Evolutionary conservation across 2,329 filamentous ascomycete species (phyloP).

Genomic region (Aspergillus tubingensis): DNA sequence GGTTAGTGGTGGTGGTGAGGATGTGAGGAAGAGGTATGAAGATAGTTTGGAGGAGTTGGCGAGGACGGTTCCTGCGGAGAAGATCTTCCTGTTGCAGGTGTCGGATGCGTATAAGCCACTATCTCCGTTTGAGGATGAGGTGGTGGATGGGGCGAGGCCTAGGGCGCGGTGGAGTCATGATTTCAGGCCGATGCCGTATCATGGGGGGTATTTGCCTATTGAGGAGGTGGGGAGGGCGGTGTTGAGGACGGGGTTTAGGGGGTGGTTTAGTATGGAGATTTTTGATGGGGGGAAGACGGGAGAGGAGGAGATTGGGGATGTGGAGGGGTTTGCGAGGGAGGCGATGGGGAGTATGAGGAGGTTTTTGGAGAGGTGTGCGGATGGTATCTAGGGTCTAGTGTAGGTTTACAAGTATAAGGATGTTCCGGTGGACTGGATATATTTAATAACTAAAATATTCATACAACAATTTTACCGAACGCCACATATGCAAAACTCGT

Average conservation of each 20-base stretch:
- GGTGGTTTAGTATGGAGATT: slow-evolving; percentile 70
- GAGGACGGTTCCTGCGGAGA: slow-evolving; percentile 62
- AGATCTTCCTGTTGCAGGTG: slow-evolving; percentile 74
- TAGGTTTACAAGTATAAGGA: neutral
- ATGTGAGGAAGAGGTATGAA: slow-evolving; percentile 53
- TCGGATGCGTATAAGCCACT: slow-evolving; percentile 70
- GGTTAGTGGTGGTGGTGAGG: slow-evolving; percentile 5
- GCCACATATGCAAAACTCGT: neutral
- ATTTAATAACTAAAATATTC: neutral
- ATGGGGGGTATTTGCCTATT: slow-evolving; percentile 71
- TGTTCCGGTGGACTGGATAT: neutral
- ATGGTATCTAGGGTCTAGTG: neutral
- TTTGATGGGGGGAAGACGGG: slow-evolving; percentile 58
- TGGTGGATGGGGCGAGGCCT: slow-evolving; percentile 59
- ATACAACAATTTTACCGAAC: neutral
- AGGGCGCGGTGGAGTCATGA: slow-evolving; percentile 71
- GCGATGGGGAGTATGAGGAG: slow-evolving; percentile 54
- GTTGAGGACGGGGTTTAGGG: slow-evolving; percentile 65
- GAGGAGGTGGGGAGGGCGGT: slow-evolving; percentile 66
- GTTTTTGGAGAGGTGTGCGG: slow-evolving; percentile 43
- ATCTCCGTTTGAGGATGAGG: slow-evolving; percentile 56
- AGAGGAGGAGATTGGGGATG: slow-evolving; percentile 53
- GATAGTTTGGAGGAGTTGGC: slow-evolving; percentile 60
- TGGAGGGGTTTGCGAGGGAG: slow-evolving; percentile 53
- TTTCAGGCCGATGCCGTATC: slow-evolving; percentile 68